Percentiles rank a stretch among this genome's conserved stretches.
These are phyloP conservation scores for Gossypium turneri DNA, from an alignment of 345 rosid species.

Conservation along the genomic window DNA sequence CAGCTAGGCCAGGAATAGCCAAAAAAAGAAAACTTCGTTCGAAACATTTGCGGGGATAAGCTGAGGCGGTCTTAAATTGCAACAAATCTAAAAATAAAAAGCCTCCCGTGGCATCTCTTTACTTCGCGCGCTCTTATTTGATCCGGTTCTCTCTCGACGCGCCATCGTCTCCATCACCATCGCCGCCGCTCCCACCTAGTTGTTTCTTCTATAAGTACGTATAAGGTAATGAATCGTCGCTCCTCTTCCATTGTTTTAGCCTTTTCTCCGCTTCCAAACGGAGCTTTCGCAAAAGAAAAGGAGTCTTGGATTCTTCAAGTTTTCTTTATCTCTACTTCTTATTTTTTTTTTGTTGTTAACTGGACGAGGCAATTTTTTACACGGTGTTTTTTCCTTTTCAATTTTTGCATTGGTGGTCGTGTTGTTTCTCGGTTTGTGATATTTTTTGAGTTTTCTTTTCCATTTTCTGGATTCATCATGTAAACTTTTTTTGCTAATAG, in stretches of 20 bases:
- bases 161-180: not conserved
- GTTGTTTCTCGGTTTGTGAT: not conserved
- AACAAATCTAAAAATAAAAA: not conserved
- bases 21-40: not conserved
- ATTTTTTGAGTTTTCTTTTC: not conserved
- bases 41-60: constrained; percentile 30
- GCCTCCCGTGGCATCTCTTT: not conserved
- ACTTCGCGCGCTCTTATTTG: not conserved
- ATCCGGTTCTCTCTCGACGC: not conserved
- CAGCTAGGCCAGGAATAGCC: not conserved
- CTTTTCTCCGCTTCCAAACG: too few relatives aligned
- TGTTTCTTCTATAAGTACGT: not conserved
- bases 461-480: not conserved
- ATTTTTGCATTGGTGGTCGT: too few relatives aligned
- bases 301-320: not conserved
- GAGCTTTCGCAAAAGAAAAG: too few relatives aligned
- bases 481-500: too few relatives aligned
- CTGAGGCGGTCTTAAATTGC: constrained; percentile 19
- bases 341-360: too few relatives aligned
- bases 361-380: too few relatives aligned
- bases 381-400: too few relatives aligned
- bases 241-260: not conserved
- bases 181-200: not conserved
- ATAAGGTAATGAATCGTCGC: constrained; percentile 6
- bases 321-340: not conserved